Evolutionary conservation across 2,329 filamentous ascomycete genomes (phyloP), one percentile per base, ranked within the genome.

Genomic region (Fusarium sp.): DNA sequence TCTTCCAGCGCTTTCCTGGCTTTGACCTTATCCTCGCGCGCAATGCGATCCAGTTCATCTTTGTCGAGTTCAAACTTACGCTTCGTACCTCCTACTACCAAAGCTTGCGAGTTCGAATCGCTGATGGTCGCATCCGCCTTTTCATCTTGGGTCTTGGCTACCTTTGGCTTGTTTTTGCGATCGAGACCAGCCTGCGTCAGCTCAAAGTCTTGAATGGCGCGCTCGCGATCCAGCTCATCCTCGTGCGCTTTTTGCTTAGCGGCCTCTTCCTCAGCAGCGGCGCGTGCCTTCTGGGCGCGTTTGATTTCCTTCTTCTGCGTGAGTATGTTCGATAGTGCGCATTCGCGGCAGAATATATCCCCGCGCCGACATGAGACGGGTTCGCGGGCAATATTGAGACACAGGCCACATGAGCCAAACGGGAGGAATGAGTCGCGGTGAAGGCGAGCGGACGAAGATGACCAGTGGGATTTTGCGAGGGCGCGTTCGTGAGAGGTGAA

Each of bases 321-420:
- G 3, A 98, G 87, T n/a, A 99, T 91, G 78, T 98, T 98, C 75
- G 87, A 91, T 60, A 98, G 89, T 14, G 95, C 95, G 84, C 96
- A 99, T 85, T 98, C 96, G 76, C 94, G 91, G 82, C 96, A 99
- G 85, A 98, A 98, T 20, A 99, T 87, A 82, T 98, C 95, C 70
- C 96, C 96, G 73, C 91, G 89, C 6, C 89, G 86, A 82, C 96
- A 98, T 28, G 94, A 91, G 41, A 98, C 94, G 2, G 96, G 95
- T 52, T 94, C 90, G 36, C 92, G 89, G 26, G 95, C 93, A 13
- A 92, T 89, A 68, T 95, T 90, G 22, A 98, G 91, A 79, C 96
- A 99, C 34, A 99, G 88, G 61, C 92, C 90, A 85, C 96, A 99
- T 28, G 92, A 94, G 61, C 93, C 94, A 81, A 98, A 98, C 10